These are phyloP conservation scores for Drosera capensis DNA, from an alignment of 148 eudicot genomes.

Conservation along the genomic window DNA sequence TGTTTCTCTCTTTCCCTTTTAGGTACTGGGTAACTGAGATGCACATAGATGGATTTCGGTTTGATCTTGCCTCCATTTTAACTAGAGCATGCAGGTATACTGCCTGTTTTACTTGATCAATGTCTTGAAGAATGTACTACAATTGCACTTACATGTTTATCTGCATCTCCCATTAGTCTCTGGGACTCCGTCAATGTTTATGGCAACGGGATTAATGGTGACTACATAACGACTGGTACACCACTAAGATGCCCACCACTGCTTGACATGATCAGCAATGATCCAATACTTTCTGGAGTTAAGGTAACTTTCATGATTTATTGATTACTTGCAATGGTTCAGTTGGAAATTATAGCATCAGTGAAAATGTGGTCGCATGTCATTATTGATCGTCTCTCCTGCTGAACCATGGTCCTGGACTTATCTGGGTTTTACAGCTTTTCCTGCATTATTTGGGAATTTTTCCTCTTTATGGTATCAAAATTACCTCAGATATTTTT, in stretches of 20 bases:
- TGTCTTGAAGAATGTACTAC: constrained; percentile 1
- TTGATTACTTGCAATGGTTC: too few species aligned
- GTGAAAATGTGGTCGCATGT: too few species aligned
- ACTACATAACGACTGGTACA: constrained; percentile 61
- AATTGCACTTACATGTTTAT: neutral
- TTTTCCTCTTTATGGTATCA: neutral
- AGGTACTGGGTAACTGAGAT: constrained; percentile 99
- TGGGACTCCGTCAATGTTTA: constrained; percentile 88
- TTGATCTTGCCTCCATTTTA: constrained; percentile 97
- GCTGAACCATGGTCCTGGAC: too few species aligned
- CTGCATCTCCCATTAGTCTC: constrained; percentile 24
- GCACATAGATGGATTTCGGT: constrained; percentile 99
- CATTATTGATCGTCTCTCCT: too few species aligned
- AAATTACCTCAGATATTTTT: constrained; percentile 1
- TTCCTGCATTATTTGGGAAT: neutral
- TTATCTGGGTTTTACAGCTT: neutral
- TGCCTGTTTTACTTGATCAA: constrained; percentile 2
- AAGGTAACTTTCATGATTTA: constrained; percentile 27
- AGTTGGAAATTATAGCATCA: too few species aligned
- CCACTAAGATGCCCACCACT: constrained; percentile 80
- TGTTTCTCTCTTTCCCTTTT: constrained; percentile 11
- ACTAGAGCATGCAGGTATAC: constrained; percentile 94
- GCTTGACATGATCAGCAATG: constrained; percentile 94
- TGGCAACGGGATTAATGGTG: constrained; percentile 46
- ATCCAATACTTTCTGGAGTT: constrained; percentile 64